Conservation (phyloP, 2,329 filamentous ascomycete genomes). For the Botrytis paeoniae region DNA sequence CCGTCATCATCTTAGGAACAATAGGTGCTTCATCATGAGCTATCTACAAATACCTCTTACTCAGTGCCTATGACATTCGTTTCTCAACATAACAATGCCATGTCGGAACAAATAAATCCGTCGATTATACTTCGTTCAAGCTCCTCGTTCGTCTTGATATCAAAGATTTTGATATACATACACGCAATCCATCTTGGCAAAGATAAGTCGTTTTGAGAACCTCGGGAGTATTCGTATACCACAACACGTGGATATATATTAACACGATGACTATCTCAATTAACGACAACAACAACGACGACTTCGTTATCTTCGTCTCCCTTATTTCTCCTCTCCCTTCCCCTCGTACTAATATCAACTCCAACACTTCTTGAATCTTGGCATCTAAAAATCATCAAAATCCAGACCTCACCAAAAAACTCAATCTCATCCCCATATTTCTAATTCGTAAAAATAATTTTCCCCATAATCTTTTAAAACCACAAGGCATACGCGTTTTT, state of each 20-base stretch:
- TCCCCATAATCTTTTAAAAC: neutral
- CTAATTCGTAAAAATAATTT: neutral
- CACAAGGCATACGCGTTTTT: constrained; percentile 1
- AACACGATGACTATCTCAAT: neutral
- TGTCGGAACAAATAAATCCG: neutral
- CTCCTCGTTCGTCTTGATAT: neutral
- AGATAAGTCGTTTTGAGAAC: neutral
- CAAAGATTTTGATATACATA: neutral
- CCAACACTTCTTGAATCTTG: neutral
- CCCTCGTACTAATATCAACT: neutral
- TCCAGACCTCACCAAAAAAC: neutral
- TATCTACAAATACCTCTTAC: neutral
- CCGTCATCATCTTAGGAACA: neutral
- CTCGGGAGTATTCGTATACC: neutral
- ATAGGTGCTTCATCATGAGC: neutral
- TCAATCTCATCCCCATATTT: neutral
- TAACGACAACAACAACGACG: neutral
- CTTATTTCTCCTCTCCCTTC: neutral
- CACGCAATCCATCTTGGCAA: neutral
- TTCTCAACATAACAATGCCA: neutral
- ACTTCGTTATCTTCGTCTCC: neutral
- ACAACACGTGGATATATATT: neutral
- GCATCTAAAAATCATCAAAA: neutral
- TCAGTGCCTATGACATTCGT: neutral
- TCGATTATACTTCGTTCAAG: neutral